These are phyloP conservation scores for Huntiella savannae DNA, from an alignment of 2,329 filamentous ascomycete genomes.

Conservation along the genomic window DNA sequence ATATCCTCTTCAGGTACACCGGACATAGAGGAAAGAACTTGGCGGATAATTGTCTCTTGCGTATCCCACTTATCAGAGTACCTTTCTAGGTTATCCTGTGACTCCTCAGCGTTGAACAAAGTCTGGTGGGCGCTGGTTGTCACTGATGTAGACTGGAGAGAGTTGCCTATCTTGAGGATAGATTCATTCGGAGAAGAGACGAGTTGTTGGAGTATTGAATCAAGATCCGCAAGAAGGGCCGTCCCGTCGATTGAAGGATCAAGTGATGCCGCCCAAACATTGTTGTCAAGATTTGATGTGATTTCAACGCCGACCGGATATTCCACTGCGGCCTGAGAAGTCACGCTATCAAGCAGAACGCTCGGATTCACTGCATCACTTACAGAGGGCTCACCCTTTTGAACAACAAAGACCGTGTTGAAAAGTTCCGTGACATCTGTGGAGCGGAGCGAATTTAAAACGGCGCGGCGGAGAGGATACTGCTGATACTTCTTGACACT, in stretches of 20 bases:
- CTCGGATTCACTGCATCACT: not conserved
- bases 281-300: conserved; percentile 34
- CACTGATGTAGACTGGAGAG: not conserved
- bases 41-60: conserved; percentile 23
- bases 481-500: conserved; percentile 54
- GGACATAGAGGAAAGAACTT: conserved; percentile 37
- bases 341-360: not conserved
- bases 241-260: conserved; percentile 35
- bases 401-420: conserved; percentile 37
- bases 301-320: conserved; percentile 72
- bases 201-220: conserved; percentile 18
- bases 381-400: not conserved
- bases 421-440: conserved; percentile 22
- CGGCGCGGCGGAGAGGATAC: conserved; percentile 53
- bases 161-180: not conserved
- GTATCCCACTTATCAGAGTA: conserved; percentile 18
- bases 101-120: not conserved
- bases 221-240: conserved; percentile 37
- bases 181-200: not conserved
- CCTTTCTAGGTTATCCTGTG: not conserved
- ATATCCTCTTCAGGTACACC: conserved; percentile 40
- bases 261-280: conserved; percentile 57
- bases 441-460: conserved; percentile 9
- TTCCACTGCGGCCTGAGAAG: conserved; percentile 39
- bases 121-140: not conserved